phyloP scores from a whole-genome alignment of 2,329 filamentous ascomycete genomes.

The Sporothrix sp. region DNA sequence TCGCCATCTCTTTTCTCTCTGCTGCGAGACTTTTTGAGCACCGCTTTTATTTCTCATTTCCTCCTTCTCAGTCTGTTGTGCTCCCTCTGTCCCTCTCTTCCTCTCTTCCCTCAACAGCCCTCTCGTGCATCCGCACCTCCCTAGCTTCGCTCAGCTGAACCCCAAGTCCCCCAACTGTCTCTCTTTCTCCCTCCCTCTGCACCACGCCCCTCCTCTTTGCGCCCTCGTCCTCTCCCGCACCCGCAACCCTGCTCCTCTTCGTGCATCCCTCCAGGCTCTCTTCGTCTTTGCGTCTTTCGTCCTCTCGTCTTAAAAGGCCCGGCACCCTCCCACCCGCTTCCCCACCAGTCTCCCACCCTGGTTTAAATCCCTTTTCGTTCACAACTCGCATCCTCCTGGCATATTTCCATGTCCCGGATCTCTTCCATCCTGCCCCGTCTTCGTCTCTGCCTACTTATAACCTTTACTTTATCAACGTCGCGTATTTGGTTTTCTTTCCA shows the following conservation, averaged over 20 bases:
- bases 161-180: neutral
- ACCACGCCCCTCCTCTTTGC: neutral
- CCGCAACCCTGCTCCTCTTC: conserved; percentile 2
- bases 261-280: conserved; percentile 8
- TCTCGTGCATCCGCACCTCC: neutral
- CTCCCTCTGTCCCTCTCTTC: neutral
- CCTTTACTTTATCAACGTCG: neutral
- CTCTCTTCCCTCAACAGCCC: neutral
- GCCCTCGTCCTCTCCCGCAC: neutral
- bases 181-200: too few relatives aligned
- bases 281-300: neutral
- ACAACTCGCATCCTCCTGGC: neutral
- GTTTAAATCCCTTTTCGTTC: conserved; percentile 2
- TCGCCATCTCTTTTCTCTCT: neutral
- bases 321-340: conserved; percentile 1
- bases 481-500: neutral
- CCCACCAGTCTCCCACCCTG: conserved; percentile 3
- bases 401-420: neutral
- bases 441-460: neutral
- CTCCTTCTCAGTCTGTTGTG: neutral
- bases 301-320: conserved; percentile 2
- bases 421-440: neutral
- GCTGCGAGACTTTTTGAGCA: neutral
- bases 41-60: neutral
- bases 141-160: conserved; percentile 5